Evolutionary conservation across 768 basidiomycete species (phyloP).

Genomic region (Erythrobasidium yunnanense): DNA sequence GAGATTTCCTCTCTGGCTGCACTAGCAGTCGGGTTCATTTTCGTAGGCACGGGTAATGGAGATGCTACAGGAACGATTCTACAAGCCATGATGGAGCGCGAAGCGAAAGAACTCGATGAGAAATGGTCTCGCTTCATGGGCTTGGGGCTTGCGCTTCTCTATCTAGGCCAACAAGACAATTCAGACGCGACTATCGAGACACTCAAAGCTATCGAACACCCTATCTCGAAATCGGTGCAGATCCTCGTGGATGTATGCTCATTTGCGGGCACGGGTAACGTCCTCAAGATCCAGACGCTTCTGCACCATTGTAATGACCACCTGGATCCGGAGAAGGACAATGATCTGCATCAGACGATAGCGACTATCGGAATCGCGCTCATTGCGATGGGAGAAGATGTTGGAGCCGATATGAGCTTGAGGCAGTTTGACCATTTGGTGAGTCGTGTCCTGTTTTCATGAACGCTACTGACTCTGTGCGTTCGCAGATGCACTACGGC

Average conservation of each 20-base stretch:
- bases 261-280: conserved; percentile 89
- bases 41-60: conserved; percentile 87
- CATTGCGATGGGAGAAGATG: conserved; percentile 95
- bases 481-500: conserved; percentile 85
- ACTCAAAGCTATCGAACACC: conserved; percentile 83
- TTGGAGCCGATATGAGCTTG: conserved; percentile 95
- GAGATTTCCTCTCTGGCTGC: conserved; percentile 78
- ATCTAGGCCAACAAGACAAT: conserved; percentile 79
- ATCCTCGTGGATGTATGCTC: conserved; percentile 88
- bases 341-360: conserved; percentile 80
- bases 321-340: conserved; percentile 51
- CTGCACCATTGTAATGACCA: conserved; percentile 91
- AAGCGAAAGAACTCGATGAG: conserved; percentile 65
- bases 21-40: conserved; percentile 83
- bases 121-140: conserved; percentile 91
- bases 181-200: conserved; percentile 90
- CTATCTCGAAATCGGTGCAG: conserved; percentile 77
- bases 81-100: conserved; percentile 65
- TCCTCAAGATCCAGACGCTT: conserved; percentile 81
- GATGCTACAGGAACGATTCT: conserved; percentile 81
- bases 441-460: conserved; percentile 37
- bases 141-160: conserved; percentile 77
- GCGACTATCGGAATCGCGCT: conserved; percentile 87
- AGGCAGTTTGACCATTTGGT: conserved; percentile 95
- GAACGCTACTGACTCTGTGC: background rate